Percentiles rank a stretch among this genome's conserved stretches.
These are phyloP conservation scores for Fusarium sambucinum DNA, from an alignment of 2,329 filamentous ascomycete species.

Conservation along the genomic window DNA sequence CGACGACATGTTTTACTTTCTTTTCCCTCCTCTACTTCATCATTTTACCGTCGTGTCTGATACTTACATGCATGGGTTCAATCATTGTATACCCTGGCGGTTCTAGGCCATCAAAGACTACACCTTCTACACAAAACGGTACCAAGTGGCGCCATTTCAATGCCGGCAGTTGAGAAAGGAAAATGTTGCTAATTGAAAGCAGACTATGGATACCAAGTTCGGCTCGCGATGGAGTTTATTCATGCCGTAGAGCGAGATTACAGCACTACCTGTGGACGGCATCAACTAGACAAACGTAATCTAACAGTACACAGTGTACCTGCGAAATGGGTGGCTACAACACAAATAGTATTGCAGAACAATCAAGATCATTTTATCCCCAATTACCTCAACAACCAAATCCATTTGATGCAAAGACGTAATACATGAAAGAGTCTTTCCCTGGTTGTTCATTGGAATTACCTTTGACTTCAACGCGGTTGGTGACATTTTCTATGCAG, in stretches of 20 bases:
- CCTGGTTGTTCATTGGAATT: background rate
- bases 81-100: slow-evolving; percentile 1
- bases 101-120: slow-evolving; percentile 34
- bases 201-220: background rate
- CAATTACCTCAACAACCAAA: background rate
- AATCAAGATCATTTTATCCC: background rate
- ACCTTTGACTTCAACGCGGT: slow-evolving; percentile 38
- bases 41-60: background rate
- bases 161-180: slow-evolving; percentile 32
- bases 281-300: background rate
- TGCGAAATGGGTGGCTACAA: background rate
- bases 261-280: background rate
- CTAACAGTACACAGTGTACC: background rate
- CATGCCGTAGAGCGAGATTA: slow-evolving; percentile 6
- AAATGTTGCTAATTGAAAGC: background rate
- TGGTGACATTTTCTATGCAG: slow-evolving; percentile 16
- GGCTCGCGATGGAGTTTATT: background rate
- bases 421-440: slow-evolving; percentile 3
- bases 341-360: background rate
- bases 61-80: slow-evolving; percentile 22
- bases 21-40: background rate
- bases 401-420: background rate
- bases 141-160: slow-evolving; percentile 28
- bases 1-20: slow-evolving; percentile 29
- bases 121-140: slow-evolving; percentile 8